These are phyloP conservation scores for Plectosphaerella plurivora DNA, from an alignment of 2,329 filamentous ascomycete species.

Conservation along the genomic window DNA sequence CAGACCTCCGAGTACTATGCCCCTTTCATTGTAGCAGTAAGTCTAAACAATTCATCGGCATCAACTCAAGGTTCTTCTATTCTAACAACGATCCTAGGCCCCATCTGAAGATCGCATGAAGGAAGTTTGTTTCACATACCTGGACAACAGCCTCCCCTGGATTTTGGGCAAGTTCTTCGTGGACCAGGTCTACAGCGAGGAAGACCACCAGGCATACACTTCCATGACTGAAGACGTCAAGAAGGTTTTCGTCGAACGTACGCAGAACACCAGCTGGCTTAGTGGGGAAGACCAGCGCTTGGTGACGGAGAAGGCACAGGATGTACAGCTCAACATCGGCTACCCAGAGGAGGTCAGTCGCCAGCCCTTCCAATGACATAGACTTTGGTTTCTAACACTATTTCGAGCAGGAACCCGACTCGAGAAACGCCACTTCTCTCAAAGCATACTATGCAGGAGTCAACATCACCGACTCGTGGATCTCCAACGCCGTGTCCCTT, in stretches of 20 bases:
- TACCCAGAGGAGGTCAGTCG: not conserved
- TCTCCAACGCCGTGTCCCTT: conserved; percentile 51
- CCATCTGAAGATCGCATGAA: not conserved
- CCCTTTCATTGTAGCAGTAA: not conserved
- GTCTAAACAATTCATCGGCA: too few relatives aligned
- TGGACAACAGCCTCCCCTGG: not conserved
- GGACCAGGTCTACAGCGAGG: not conserved
- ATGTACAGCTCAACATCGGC: not conserved
- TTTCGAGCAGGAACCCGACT: conserved; percentile 63
- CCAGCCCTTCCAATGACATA: too few relatives aligned
- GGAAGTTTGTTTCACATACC: not conserved
- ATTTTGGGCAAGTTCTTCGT: not conserved
- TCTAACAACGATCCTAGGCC: not conserved
- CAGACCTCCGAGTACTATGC: not conserved
- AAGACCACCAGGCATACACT: not conserved
- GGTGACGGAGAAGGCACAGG: not conserved
- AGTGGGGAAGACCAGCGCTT: not conserved
- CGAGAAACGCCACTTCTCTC: conserved; percentile 52
- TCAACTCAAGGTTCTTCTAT: too few relatives aligned
- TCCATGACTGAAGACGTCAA: not conserved
- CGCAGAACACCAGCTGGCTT: not conserved
- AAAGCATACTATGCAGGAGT: conserved; percentile 52
- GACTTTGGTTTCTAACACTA: conserved; percentile 16
- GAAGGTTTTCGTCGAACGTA: not conserved
- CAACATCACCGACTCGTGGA: conserved; percentile 47